Evolutionary conservation across 2,329 filamentous ascomycete genomes (phyloP), one percentile per base, ranked within the genome.

Genomic region (Pleoardoris graminearum): DNA sequence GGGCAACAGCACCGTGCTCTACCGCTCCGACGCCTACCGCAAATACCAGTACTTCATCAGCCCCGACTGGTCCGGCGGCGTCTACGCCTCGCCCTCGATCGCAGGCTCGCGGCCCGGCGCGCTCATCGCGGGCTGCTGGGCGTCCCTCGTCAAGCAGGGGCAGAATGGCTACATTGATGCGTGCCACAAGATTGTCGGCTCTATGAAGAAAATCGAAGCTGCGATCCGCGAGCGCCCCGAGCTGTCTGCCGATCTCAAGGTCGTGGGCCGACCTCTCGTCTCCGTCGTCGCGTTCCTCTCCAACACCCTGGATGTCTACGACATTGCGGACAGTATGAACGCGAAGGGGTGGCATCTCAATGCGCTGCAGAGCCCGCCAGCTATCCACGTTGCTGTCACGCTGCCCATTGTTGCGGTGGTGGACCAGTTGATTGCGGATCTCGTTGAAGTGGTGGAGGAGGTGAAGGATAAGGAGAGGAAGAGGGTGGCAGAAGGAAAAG

Each of bases 31-130:
- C 29, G 78, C 83, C 41, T 83, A 95, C 60, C 86, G 94, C 62
- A 85, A 85, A 51, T 93, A 96, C 75, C 94, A 99, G 76, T 99
- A 99, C 81, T 99, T 96, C 75, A 88, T 99, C 71, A 90, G 88
- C 27, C 88, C 94, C 6, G 90, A 96, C 76, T 99, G 94, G 94
- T 86, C 89, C 8, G 94, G 94, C 54, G 94, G 94, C 65, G 91
- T 99, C 7, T 99, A 99, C 74, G 94, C 91, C 35, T 96, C 90
- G 1, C 94, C 94, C 0, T 89, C 88, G 4, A 89, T 97, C 47
- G 93, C 94, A 1, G 94, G 94, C 5, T 96, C 90, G 1, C 86
- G 94, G 0, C 93, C 94, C 0, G 94, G 94, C 41, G 92, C 94
- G 1, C 81, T 99, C 50, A 99, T 99, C 61, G 94, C 94, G 1